These are phyloP conservation scores for Zizania latifolia DNA, from an alignment of 176 grass and related monocot genomes.

Conservation along the genomic window DNA sequence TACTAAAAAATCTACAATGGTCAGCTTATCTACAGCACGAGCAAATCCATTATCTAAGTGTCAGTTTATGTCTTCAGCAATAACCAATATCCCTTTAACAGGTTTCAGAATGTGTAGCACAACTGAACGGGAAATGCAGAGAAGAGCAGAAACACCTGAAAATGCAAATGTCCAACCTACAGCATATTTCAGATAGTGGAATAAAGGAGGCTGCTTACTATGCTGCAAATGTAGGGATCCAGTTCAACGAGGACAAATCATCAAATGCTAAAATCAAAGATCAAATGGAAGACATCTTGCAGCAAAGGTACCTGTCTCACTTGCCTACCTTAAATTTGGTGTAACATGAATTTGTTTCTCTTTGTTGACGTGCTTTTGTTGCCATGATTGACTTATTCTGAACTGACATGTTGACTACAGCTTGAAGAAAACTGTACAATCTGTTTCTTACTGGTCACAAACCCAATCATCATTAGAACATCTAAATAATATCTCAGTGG, in stretches of 20 bases:
- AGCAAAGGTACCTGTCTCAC: conserved; percentile 47
- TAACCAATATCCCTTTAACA: conserved; percentile 26
- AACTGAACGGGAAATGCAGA: conserved; percentile 46
- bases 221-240: conserved; percentile 36
- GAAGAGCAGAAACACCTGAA: conserved; percentile 40
- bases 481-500: conserved; percentile 37
- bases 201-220: conserved; percentile 31
- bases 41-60: background rate
- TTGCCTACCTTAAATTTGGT: conserved; percentile 8
- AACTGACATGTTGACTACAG: conserved; percentile 38
- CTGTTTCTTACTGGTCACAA: conserved; percentile 52
- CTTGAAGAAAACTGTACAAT: conserved; percentile 40
- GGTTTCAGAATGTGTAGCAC: conserved; percentile 50
- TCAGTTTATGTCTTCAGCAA: background rate
- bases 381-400: conserved; percentile 22
- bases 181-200: conserved; percentile 42
- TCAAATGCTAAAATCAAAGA: conserved; percentile 30
- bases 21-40: conserved; percentile 30
- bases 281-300: conserved; percentile 42
- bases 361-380: conserved; percentile 8
- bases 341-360: conserved; percentile 26
- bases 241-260: conserved; percentile 35
- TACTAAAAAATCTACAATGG: conserved; percentile 56
- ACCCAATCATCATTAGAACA: conserved; percentile 45
- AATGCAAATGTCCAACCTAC: conserved; percentile 43